A percentile compares a stretch with the other conserved stretches of the same genome.
Evolutionary conservation across 192 early-diverging fungal genomes (phyloP).

Genomic region (Rhizophlyctis rosea): DNA sequence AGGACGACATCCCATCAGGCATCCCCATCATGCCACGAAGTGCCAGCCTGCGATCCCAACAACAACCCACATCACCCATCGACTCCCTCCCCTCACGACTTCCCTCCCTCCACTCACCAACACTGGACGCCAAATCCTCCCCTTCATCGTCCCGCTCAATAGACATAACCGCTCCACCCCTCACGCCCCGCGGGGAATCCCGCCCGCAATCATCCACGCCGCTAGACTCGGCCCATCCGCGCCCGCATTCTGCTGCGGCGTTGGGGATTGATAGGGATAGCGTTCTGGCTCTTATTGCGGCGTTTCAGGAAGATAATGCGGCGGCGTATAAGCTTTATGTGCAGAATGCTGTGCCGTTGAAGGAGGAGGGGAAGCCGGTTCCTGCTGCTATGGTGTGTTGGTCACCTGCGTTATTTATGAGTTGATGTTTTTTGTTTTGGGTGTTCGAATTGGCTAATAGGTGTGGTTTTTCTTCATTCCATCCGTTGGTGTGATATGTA

Average conservation of each 20-base stretch:
- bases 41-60: not conserved
- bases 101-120: not conserved
- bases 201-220: no score
- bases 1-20: not conserved
- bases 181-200: not conserved
- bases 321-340: slow-evolving; percentile 12
- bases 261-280: not conserved
- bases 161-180: not conserved
- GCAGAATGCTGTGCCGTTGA: slow-evolving; percentile 8
- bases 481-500: no score
- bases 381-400: slow-evolving; percentile 12
- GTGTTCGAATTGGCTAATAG: no score
- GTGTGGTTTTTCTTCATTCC: no score
- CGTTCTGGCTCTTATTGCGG: not conserved
- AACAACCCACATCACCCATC: not conserved
- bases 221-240: not conserved
- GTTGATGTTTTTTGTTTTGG: not conserved
- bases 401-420: not conserved
- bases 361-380: slow-evolving; percentile 9
- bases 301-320: slow-evolving; percentile 17
- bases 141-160: not conserved
- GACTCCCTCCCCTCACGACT: not conserved
- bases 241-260: no score
- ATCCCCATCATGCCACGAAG: not conserved
- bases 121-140: not conserved